These are phyloP conservation scores for Umbelopsis sp. DNA, from an alignment of 192 early-diverging fungal genomes.

Conservation along the genomic window DNA sequence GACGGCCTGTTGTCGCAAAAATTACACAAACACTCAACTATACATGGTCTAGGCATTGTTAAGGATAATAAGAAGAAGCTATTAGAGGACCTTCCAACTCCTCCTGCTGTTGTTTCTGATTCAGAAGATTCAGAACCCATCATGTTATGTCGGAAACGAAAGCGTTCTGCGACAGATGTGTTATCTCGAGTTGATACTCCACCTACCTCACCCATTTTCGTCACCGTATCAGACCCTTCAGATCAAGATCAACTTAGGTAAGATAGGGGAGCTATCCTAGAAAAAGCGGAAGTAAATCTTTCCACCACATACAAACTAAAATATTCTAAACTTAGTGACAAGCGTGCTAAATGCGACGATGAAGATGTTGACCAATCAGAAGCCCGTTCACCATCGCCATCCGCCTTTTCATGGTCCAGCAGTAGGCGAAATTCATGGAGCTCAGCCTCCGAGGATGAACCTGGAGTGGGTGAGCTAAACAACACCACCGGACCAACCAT, in stretches of 20 bases:
- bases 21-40: conserved; percentile 9
- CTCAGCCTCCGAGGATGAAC: conserved; percentile 8
- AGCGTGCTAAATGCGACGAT: not conserved
- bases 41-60: not conserved
- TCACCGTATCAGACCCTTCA: not conserved
- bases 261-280: not conserved
- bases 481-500: conserved; percentile 55
- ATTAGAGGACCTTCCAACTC: not conserved
- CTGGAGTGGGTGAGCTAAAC: conserved; percentile 27
- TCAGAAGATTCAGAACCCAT: not conserved
- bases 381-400: conserved; percentile 4
- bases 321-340: not conserved
- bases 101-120: not conserved
- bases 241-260: not conserved
- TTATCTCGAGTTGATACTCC: not conserved
- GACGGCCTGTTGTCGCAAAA: conserved; percentile 13
- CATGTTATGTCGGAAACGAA: not conserved
- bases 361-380: not conserved
- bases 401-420: conserved; percentile 11
- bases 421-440: not conserved
- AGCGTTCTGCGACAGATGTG: not conserved
- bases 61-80: not conserved
- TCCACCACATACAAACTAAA: not conserved
- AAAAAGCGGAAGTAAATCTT: not conserved
- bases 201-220: not conserved